Evolutionary conservation across 2,329 filamentous ascomycete species (phyloP).

Genomic region (Lachnellula hyalina): DNA sequence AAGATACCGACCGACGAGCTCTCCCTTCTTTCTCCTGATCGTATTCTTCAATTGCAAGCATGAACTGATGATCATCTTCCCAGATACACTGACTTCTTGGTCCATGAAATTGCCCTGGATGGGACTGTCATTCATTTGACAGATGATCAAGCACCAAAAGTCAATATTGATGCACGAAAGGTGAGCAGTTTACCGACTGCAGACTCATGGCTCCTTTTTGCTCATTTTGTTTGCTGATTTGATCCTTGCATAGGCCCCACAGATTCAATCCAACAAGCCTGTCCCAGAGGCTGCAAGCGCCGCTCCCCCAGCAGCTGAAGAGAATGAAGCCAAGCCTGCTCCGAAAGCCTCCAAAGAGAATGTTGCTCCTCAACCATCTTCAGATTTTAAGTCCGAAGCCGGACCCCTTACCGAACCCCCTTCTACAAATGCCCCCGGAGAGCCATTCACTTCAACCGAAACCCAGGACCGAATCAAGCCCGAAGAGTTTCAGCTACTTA

Average conservation of each 20-base stretch:
- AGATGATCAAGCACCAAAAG: constrained; percentile 28
- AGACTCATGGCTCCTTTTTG: background rate
- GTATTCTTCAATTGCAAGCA: background rate
- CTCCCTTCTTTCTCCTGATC: background rate
- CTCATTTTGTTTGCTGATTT: background rate
- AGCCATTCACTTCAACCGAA: background rate
- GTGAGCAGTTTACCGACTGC: constrained; percentile 6
- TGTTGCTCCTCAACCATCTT: background rate
- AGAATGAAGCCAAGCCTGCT: background rate
- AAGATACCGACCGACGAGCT: background rate
- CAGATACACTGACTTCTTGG: constrained; percentile 69
- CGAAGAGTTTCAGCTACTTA: constrained; percentile 40
- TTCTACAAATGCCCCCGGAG: background rate
- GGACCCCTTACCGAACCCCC: background rate
- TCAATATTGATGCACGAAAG: constrained; percentile 2
- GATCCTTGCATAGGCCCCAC: background rate
- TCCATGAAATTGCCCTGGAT: constrained; percentile 63
- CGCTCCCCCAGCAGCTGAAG: background rate
- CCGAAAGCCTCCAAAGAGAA: background rate
- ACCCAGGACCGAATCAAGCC: constrained; percentile 28
- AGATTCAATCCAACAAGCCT: background rate
- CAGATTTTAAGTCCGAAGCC: background rate
- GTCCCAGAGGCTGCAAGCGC: background rate
- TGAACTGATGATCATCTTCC: constrained; percentile 1
- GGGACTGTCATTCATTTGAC: constrained; percentile 59